Percentiles rank a stretch among this genome's conserved stretches.
These are phyloP conservation scores for Ophiocytium majus DNA, from an alignment of 352 stramenopile species.

Conservation along the genomic window DNA sequence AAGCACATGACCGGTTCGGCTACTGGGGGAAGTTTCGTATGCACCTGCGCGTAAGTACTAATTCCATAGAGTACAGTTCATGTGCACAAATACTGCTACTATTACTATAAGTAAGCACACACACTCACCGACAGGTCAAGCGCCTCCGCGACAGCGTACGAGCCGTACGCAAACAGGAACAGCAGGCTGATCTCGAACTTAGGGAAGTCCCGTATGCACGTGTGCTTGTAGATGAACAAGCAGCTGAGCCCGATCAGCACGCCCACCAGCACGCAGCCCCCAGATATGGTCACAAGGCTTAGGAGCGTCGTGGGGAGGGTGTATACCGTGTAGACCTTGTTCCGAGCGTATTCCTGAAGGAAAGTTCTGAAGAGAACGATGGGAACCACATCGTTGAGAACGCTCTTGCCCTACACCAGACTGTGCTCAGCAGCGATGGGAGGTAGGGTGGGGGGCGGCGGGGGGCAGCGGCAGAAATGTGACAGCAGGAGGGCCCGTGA, in stretches of 20 bases:
- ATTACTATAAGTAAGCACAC: too few species aligned
- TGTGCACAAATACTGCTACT: too few species aligned
- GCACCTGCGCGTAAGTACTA: too few species aligned
- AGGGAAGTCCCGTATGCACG: slow-evolving; percentile 69
- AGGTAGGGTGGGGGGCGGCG: too few species aligned
- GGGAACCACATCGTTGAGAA: slow-evolving; percentile 94
- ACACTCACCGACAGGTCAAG: slow-evolving; percentile 65
- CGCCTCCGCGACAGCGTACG: slow-evolving; percentile 73
- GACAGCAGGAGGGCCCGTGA: too few species aligned
- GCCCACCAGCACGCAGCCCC: slow-evolving; percentile 56
- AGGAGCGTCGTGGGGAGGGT: slow-evolving; percentile 39
- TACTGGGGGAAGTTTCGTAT: too few species aligned
- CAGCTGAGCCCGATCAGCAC: slow-evolving; percentile 65
- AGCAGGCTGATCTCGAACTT: slow-evolving; percentile 79
- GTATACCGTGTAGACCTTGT: slow-evolving; percentile 41
- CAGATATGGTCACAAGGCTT: slow-evolving; percentile 46
- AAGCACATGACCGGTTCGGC: too few species aligned
- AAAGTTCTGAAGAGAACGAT: slow-evolving; percentile 97
- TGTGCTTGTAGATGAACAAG: slow-evolving; percentile 79
- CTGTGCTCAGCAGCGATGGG: too few species aligned
- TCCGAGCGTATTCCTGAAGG: slow-evolving; percentile 70
- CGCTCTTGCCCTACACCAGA: slow-evolving; percentile 92
- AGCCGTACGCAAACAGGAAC: slow-evolving; percentile 79
- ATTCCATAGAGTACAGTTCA: too few species aligned
- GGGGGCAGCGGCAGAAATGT: too few species aligned